Evolutionary conservation across 1,284 basidiomycete species (phyloP).

Genomic region (Fomitopsis pinicola): DNA sequence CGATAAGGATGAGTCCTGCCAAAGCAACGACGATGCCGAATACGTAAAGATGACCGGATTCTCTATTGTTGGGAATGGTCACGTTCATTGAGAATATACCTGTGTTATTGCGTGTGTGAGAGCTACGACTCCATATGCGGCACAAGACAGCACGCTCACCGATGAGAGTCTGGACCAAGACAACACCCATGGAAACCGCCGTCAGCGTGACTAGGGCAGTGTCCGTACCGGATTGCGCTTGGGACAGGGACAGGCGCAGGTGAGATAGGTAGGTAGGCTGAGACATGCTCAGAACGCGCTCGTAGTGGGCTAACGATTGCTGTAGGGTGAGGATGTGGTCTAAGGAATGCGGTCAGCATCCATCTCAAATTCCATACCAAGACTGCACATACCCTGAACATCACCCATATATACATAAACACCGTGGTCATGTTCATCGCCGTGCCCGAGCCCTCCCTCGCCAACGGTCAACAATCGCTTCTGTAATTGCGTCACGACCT

Average conservation of each 20-base stretch:
- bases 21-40: constrained; percentile 49
- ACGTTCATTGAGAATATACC: constrained; percentile 52
- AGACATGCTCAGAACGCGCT: constrained; percentile 83
- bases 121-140: background rate
- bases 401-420: constrained; percentile 90
- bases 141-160: constrained; percentile 37
- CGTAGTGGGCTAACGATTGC: constrained; percentile 83
- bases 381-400: constrained; percentile 66
- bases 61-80: constrained; percentile 18
- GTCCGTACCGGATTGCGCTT: constrained; percentile 62
- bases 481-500: constrained; percentile 77
- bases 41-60: constrained; percentile 27
- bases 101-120: constrained; percentile 21
- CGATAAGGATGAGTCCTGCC: constrained; percentile 33
- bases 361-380: background rate
- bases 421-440: constrained; percentile 49
- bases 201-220: constrained; percentile 67
- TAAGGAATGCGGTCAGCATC: constrained; percentile 24
- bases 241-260: constrained; percentile 60
- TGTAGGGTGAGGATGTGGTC: constrained; percentile 92
- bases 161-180: constrained; percentile 65
- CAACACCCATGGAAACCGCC: constrained; percentile 60
- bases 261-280: constrained; percentile 85
- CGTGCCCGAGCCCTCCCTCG: constrained; percentile 35
- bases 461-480: constrained; percentile 58